These are phyloP conservation scores for Juglanconis juglandina DNA, from an alignment of 2,329 filamentous ascomycete species.

Conservation along the genomic window DNA sequence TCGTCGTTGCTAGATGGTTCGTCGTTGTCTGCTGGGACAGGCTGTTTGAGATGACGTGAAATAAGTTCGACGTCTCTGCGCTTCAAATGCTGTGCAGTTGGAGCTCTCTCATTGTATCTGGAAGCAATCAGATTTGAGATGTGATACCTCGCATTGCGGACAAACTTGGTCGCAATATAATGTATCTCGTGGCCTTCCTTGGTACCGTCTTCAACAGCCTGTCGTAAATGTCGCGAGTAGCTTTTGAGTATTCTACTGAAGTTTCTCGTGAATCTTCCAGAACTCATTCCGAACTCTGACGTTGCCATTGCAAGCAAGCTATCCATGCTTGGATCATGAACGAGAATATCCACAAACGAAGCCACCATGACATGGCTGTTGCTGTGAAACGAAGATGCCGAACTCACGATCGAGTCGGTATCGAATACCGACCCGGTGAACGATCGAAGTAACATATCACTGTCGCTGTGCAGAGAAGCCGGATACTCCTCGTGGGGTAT, in stretches of 20 bases:
- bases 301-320: background rate
- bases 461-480: background rate
- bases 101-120: background rate
- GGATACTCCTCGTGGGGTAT: background rate
- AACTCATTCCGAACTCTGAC: background rate
- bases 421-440: background rate
- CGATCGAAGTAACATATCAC: background rate
- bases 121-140: background rate
- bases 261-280: background rate
- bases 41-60: background rate
- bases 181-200: background rate
- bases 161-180: background rate
- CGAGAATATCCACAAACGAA: background rate
- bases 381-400: background rate
- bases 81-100: background rate
- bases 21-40: background rate
- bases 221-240: background rate
- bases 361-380: background rate
- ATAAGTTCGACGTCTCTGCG: background rate
- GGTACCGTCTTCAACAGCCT: background rate
- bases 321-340: background rate
- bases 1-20: background rate
- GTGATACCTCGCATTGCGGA: background rate
- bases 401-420: background rate
- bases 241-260: background rate